phyloP scores from a whole-genome alignment of 2,329 filamentous ascomycete species.

The Aspergillus alliaceus region DNA sequence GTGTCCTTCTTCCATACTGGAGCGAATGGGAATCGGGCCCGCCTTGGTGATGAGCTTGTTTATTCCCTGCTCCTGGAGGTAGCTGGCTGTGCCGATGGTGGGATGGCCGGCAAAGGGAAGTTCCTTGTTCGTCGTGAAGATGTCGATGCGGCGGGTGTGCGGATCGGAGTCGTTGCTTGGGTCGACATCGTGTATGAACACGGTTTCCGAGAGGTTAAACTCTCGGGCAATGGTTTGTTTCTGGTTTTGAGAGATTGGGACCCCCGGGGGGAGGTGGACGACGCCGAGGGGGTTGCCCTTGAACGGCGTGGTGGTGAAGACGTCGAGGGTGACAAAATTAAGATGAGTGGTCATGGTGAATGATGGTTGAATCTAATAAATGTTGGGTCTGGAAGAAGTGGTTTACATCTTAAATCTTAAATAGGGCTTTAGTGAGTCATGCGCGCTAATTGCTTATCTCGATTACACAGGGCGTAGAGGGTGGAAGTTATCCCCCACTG shows the following conservation, averaged over 20 bases:
- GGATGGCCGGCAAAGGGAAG: slow-evolving; percentile 61
- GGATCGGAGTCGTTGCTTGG: neutral
- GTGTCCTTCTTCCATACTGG: neutral
- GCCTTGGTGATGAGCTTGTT: slow-evolving; percentile 55
- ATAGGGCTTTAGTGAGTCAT: too few relatives aligned
- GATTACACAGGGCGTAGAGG: too few relatives aligned
- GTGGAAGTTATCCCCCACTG: too few relatives aligned
- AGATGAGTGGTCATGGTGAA: neutral
- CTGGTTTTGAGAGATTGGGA: slow-evolving; percentile 44
- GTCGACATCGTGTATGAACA: slow-evolving; percentile 49
- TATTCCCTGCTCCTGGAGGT: slow-evolving; percentile 30
- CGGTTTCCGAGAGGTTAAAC: slow-evolving; percentile 60
- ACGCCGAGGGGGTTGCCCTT: slow-evolving; percentile 58
- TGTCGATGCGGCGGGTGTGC: slow-evolving; percentile 45
- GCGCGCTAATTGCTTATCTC: too few relatives aligned
- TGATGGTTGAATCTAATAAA: neutral
- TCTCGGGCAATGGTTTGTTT: slow-evolving; percentile 57
- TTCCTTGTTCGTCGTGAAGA: slow-evolving; percentile 54
- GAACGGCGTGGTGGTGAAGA: slow-evolving; percentile 44
- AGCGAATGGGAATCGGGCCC: slow-evolving; percentile 53
- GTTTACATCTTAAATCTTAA: too few relatives aligned
- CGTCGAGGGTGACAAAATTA: slow-evolving; percentile 31
- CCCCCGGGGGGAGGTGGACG: slow-evolving; percentile 42
- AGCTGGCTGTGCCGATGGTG: slow-evolving; percentile 56
- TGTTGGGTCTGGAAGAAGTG: too few relatives aligned